Base-by-base conservation (phyloP, 2,329 filamentous ascomycete species). In the Penicillium sp. region DNA sequence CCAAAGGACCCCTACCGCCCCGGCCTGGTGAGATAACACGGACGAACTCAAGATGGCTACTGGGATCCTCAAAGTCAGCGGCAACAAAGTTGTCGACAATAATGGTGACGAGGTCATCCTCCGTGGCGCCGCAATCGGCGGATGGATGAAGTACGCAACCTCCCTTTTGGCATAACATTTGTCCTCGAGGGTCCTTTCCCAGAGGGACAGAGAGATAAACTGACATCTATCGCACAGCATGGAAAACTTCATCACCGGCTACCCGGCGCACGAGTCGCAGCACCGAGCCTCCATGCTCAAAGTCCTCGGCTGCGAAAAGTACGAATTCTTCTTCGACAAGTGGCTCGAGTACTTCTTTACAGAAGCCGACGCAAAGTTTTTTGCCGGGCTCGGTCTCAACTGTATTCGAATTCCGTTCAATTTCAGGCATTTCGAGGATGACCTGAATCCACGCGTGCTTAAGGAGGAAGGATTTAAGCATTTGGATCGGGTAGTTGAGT, bases 221-320 rank as follows among this genome's bases (percentile, higher is more conserved):
- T 41, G 13, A 41, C 35, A 41, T 41, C 9, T 15, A 13, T 41
- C 35, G 17, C 13, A 41, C n/a, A 79, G 76, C 60, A 86, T 86
- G 83, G 85, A 87, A 71, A 88, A 87, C 71, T 88, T 88, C 78
- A 88, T 88, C 65, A 86, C 84, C 1, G 86, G 86, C n/a, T 88
- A 83, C 61, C 78, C 85, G 11, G 86, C 84, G 19, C 84, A 86
- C 55, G 86, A 88, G 69, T 78, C 78, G 23, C 80, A 87, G 63
- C 83, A 86, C 63, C 83, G 85, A 8, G 79, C 79, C 2, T 81
- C 84, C 1, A 81, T 88, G 74, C 75, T 81, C 0, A 77, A 82
- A 58, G 83, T 84, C 0, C 75, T 88, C 0, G 86, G 86, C 0
- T 69, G 81, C 51, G 81, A 87, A 53, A 87, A 86, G 67, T 83